These are phyloP conservation scores for Amanita fuliginea DNA, from an alignment of 768 basidiomycete species.

Conservation along the genomic window DNA sequence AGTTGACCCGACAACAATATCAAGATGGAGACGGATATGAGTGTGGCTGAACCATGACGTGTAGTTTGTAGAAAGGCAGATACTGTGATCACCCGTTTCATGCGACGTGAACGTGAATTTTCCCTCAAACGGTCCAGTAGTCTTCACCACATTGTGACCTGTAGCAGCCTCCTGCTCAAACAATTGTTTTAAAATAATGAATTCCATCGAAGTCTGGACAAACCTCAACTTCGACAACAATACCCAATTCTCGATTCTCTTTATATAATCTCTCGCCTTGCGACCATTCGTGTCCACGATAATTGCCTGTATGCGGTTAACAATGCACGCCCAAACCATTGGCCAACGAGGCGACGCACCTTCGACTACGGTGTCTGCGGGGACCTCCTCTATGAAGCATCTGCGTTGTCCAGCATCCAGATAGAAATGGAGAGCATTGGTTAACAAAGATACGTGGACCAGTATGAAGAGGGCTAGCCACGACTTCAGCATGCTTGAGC, in stretches of 20 bases:
- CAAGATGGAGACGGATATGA: conserved; percentile 91
- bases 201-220: not conserved
- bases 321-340: not conserved
- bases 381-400: conserved; percentile 95
- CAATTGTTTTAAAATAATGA: not conserved
- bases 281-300: conserved; percentile 87
- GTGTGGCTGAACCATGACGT: conserved; percentile 79
- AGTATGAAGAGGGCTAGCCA: conserved; percentile 14
- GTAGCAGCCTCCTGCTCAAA: conserved; percentile 69
- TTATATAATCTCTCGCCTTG: conserved; percentile 58
- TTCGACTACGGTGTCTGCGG: conserved; percentile 91
- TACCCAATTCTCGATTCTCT: conserved; percentile 69
- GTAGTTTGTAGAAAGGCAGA: conserved; percentile 91
- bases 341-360: conserved; percentile 39
- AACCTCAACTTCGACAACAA: conserved; percentile 86
- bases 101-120: conserved; percentile 97
- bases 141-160: conserved; percentile 74
- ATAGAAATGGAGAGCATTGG: conserved; percentile 89
- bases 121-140: conserved; percentile 83
- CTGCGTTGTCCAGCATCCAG: conserved; percentile 87
- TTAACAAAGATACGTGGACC: conserved; percentile 28
- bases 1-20: conserved; percentile 83
- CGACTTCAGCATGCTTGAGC: conserved; percentile 17
- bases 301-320: conserved; percentile 53
- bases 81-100: conserved; percentile 93